Evolutionary conservation across 192 early-diverging fungal genomes (phyloP), one percentile per base, ranked within the genome.

Genomic region (Entomortierella chlamydospora): DNA sequence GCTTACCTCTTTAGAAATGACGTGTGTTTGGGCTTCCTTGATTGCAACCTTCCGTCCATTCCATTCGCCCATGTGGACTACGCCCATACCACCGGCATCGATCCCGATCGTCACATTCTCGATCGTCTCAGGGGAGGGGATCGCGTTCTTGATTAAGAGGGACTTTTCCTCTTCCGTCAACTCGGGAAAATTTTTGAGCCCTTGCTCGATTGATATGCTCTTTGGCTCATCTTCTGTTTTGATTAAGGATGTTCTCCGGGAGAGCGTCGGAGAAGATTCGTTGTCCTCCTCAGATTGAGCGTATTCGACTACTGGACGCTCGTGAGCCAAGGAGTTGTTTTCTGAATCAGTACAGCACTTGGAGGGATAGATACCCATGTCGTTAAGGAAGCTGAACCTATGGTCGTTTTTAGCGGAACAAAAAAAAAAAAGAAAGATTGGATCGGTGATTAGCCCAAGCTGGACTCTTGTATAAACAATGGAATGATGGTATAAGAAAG

Each of bases 361-460:
- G 49, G 76, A 79, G 39, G 70, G 67, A n/a, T 67, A 68, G 43
- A 65, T 79, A 17, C 68, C 76, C 76, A 79, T 79, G 61, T 30
- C 49, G 26, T 9, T 7, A 18, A 42, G 6, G 39, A 3, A 42
- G 39, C 39, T 43, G 57, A n/a, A n/a, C n/a, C 26, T 59, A 18
- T 4, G 4, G 15, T 47, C 4, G 45, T 2, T 20, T 4, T 47
- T 12, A 5, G 15, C 45, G 5, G 4, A 11, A 17, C 45, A 11
- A 47, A 12, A 15, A 47, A 20, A 20, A 12, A 12, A 47, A 47
- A 17, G 20, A 47, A 20, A 20, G n/a, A n/a, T n/a, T n/a, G n/a
- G n/a, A 47, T 47, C 12, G 15, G 15, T 20, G 45, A 20, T 20
- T 47, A 37, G 10, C 10, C 4, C 10, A 7, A 37, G 10, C 34